Percentiles rank a stretch among this genome's conserved stretches.
Evolutionary conservation across 2,329 filamentous ascomycete species (phyloP).

Genomic region (Aureobasidium sp.): DNA sequence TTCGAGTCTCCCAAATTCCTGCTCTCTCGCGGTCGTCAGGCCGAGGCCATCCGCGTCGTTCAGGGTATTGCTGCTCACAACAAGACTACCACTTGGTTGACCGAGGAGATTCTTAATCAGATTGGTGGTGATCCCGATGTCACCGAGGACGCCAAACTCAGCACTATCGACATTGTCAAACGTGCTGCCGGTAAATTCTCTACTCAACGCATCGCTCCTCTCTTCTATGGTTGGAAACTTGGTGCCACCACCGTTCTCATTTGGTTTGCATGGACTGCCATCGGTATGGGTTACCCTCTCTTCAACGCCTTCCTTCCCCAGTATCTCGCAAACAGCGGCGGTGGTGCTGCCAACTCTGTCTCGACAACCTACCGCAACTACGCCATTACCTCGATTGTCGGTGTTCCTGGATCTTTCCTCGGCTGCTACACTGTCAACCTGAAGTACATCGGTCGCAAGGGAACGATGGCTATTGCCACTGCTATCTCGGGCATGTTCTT

Average conservation of each 20-base stretch:
- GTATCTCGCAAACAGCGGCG: slow-evolving; percentile 59
- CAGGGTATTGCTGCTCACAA: slow-evolving; percentile 65
- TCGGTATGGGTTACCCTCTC: slow-evolving; percentile 80
- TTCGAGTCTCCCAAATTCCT: slow-evolving; percentile 83
- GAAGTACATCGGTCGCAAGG: slow-evolving; percentile 65
- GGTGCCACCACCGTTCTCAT: slow-evolving; percentile 47
- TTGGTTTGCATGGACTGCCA: slow-evolving; percentile 76
- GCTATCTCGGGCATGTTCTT: slow-evolving; percentile 61
- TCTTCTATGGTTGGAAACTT: slow-evolving; percentile 47
- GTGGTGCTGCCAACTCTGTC: slow-evolving; percentile 31
- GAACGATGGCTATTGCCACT: slow-evolving; percentile 63
- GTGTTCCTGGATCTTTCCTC: slow-evolving; percentile 69
- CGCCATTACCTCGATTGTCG: slow-evolving; percentile 68
- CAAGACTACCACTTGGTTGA: slow-evolving; percentile 64
- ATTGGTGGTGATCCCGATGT: slow-evolving; percentile 45
- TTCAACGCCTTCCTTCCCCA: slow-evolving; percentile 90
- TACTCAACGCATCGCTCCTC: slow-evolving; percentile 56
- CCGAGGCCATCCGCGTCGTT: slow-evolving; percentile 72
- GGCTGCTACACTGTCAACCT: slow-evolving; percentile 65
- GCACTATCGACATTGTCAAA: slow-evolving; percentile 44
- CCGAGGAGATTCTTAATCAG: slow-evolving; percentile 57
- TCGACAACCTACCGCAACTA: slow-evolving; percentile 63
- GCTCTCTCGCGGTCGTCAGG: slow-evolving; percentile 66
- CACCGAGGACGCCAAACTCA: slow-evolving; percentile 34
- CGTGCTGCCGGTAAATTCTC: slow-evolving; percentile 61